Base-by-base conservation (phyloP, 768 basidiomycete species). In the Suillus fuscotomentosus region DNA sequence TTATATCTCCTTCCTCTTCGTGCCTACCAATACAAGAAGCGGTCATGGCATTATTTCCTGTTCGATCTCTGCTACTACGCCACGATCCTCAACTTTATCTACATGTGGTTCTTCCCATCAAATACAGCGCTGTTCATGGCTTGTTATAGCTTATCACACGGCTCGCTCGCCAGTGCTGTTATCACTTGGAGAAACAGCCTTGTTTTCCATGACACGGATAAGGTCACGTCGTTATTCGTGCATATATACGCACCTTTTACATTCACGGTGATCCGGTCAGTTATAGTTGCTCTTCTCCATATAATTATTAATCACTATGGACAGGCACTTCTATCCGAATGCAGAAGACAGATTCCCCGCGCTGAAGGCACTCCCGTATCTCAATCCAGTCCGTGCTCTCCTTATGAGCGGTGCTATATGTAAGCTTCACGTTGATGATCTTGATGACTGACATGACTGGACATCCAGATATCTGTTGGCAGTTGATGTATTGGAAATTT, bases 171-270 rank as follows among this genome's bases (percentile, higher is more conserved):
- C 0, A 94, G 92, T 60, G 96, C 97, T 0, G 95, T 99, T 57
- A 93, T 98, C 69, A 98, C 97, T 11, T 99, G 97, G 97, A 85
- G 97, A 66, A 99, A 99, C 72, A 96, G 94, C 68, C 87, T 99
- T 27, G 97, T 99, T 3, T 99, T 99, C 80, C 97, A 99, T 71
- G 95, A 97, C 71, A 84, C 88, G 62, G 97, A 99, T 76, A 99
- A 99, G 77, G 92, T 98, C 72, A 98, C 93, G 20, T 94, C 92
- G 11, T 80, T 99, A 31, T 99, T 96, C 79, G 86, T 99, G 39
- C 97, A 99, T 73, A 90, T 99, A 63, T 98, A 97, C 72, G 85
- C 93, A 0, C 94, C 97, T 0, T 87, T 97, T 66, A 88, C 90
- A 3, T 92, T 99, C 70, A 95, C 94, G 15, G 90, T 95, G 27